phyloP scores from a whole-genome alignment of 805 yeast species.

The Hanseniaspora hatyaiensis region DNA sequence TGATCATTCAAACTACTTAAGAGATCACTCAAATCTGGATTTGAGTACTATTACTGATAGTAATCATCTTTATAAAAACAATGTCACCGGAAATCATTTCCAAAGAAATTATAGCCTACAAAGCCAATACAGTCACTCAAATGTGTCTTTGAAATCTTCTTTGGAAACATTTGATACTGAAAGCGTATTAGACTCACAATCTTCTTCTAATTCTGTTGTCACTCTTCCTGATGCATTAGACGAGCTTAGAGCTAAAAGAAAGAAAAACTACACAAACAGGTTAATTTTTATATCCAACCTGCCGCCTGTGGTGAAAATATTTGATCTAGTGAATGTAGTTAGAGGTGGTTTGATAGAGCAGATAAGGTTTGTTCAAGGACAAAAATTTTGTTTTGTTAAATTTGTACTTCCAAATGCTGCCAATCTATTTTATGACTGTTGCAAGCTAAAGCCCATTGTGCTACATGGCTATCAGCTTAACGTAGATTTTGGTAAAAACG shows the following conservation, averaged over 20 bases:
- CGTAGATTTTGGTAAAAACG: constrained; percentile 51
- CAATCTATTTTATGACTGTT: constrained; percentile 48
- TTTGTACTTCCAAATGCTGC: constrained; percentile 57
- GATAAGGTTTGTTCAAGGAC: constrained; percentile 41
- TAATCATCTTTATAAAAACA: no score
- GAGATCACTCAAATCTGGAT: no score
- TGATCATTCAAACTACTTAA: no score
- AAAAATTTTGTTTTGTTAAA: constrained; percentile 55
- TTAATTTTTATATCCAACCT: constrained; percentile 60
- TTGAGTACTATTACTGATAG: no score
- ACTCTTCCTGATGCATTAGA: no score
- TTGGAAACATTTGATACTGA: background rate
- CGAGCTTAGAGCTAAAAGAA: background rate
- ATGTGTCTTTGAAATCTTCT: background rate
- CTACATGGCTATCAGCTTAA: constrained; percentile 51
- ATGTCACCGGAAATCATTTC: no score
- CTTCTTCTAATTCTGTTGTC: background rate
- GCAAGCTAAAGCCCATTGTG: constrained; percentile 43
- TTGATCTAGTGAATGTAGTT: constrained; percentile 63
- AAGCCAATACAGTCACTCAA: no score
- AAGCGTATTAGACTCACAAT: background rate
- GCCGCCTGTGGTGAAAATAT: constrained; percentile 51
- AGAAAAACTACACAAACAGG: constrained; percentile 35
- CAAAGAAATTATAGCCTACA: no score
- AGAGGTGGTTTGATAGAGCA: constrained; percentile 66